Conservation (phyloP, 106 monocot genomes). For the Vanilla planifolia region DNA sequence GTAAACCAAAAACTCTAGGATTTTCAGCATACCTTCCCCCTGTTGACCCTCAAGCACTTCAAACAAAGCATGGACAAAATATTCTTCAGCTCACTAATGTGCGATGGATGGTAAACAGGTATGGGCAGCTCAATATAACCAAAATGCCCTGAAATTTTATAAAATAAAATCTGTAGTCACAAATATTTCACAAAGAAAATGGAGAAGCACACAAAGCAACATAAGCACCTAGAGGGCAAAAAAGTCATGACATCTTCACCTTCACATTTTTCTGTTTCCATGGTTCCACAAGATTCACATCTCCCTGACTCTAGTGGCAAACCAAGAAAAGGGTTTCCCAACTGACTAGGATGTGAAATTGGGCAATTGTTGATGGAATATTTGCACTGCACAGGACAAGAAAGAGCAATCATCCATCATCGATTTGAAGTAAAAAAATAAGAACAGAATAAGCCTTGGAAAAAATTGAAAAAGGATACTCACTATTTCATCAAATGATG, state of each 20-base stretch:
- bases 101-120: constrained; percentile 83
- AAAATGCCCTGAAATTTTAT: constrained; percentile 77
- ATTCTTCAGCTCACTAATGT: constrained; percentile 59
- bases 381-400: constrained; percentile 30
- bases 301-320: constrained; percentile 71
- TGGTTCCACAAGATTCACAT: constrained; percentile 92
- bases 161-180: not conserved
- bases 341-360: constrained; percentile 67
- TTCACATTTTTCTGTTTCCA: constrained; percentile 78
- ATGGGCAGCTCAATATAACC: constrained; percentile 67
- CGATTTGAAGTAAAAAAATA: not conserved
- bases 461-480: not conserved
- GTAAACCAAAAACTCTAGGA: too few species aligned
- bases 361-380: constrained; percentile 70
- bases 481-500: constrained; percentile 29
- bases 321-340: constrained; percentile 85
- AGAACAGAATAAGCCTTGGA: not conserved
- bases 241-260: constrained; percentile 28
- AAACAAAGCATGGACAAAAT: constrained; percentile 66
- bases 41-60: constrained; percentile 79
- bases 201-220: not conserved
- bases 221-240: constrained; percentile 1
- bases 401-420: not conserved
- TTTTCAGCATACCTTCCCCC: constrained; percentile 75
- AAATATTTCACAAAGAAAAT: not conserved